Conservation (phyloP, 1,139 yeast genomes). For the Zhuliangozyma blackwelliae region DNA sequence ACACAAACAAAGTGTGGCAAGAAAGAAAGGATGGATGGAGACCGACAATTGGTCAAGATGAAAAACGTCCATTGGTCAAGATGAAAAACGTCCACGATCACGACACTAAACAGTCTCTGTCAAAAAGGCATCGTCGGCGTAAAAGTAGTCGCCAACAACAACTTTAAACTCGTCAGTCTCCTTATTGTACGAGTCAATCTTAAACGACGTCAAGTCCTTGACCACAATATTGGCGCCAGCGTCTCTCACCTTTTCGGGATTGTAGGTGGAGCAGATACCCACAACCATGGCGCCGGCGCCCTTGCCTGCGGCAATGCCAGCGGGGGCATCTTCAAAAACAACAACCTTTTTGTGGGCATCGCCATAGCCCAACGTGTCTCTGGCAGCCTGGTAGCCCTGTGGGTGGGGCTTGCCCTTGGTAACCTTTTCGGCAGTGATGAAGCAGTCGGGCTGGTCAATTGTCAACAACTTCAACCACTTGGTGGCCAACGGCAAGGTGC, state of each 20-base stretch:
- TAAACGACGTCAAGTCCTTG: conserved; percentile 55
- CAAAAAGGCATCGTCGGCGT: conserved; percentile 43
- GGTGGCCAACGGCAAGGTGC: conserved; percentile 70
- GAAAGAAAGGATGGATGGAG: background rate
- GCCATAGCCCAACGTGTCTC: conserved; percentile 54
- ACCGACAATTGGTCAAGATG: background rate
- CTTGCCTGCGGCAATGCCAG: conserved; percentile 81
- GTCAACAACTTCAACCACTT: conserved; percentile 72
- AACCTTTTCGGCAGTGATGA: conserved; percentile 78
- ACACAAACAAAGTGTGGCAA: too few species aligned
- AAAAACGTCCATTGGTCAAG: too few species aligned
- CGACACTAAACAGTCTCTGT: conserved; percentile 13
- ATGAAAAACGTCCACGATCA: background rate
- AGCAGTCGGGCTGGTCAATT: conserved; percentile 60
- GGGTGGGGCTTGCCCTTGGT: conserved; percentile 81
- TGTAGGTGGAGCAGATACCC: conserved; percentile 80
- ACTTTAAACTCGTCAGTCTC: conserved; percentile 48
- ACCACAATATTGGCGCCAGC: conserved; percentile 83
- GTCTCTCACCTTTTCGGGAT: conserved; percentile 60
- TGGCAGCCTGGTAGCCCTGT: conserved; percentile 68
- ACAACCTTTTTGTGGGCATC: conserved; percentile 46
- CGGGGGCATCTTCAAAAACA: conserved; percentile 86
- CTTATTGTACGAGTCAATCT: conserved; percentile 39
- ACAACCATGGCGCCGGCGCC: conserved; percentile 80
- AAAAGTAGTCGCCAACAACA: conserved; percentile 40